A percentile compares a stretch with the other conserved stretches of the same genome.
Conservation (phyloP, 2,329 filamentous ascomycete species). For the Chrysoporthe puriensis region DNA sequence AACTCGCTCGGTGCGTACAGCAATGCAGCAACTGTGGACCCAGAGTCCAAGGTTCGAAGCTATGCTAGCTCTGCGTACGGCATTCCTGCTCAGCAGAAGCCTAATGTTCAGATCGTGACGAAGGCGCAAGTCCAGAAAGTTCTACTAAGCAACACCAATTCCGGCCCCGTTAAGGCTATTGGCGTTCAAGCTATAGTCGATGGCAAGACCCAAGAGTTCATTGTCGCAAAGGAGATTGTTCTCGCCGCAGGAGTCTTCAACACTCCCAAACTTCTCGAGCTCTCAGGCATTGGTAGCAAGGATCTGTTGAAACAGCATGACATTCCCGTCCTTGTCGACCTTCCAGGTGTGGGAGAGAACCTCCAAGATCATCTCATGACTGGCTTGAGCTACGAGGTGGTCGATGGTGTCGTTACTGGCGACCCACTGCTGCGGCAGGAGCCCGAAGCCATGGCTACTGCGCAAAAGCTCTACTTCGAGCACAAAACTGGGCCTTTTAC, state of each 20-base stretch:
- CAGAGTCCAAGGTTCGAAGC: conserved; percentile 31
- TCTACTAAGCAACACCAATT: conserved; percentile 20
- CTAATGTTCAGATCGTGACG: conserved; percentile 30
- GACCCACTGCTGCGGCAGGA: conserved; percentile 30
- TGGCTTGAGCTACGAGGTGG: conserved; percentile 33
- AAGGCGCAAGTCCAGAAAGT: conserved; percentile 25
- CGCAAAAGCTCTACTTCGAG: conserved; percentile 30
- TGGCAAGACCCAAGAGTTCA: conserved; percentile 27
- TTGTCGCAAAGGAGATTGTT: conserved; percentile 28
- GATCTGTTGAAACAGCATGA: neutral
- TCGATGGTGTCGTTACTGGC: conserved; percentile 31
- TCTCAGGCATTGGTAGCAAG: conserved; percentile 30
- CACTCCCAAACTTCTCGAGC: conserved; percentile 32
- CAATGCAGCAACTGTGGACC: conserved; percentile 31
- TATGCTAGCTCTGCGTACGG: conserved; percentile 31
- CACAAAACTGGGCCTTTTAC: conserved; percentile 33
- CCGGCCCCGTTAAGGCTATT: conserved; percentile 21
- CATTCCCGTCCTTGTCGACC: conserved; percentile 11
- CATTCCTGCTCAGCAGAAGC: conserved; percentile 24
- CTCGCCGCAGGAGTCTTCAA: conserved; percentile 30
- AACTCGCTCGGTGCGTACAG: conserved; percentile 33
- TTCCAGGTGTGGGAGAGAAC: conserved; percentile 20
- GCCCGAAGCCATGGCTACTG: conserved; percentile 13
- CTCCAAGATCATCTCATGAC: conserved; percentile 25
- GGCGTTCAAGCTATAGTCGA: conserved; percentile 24